Conservation (phyloP, 768 basidiomycete genomes). For the Galerina marginata region DNA sequence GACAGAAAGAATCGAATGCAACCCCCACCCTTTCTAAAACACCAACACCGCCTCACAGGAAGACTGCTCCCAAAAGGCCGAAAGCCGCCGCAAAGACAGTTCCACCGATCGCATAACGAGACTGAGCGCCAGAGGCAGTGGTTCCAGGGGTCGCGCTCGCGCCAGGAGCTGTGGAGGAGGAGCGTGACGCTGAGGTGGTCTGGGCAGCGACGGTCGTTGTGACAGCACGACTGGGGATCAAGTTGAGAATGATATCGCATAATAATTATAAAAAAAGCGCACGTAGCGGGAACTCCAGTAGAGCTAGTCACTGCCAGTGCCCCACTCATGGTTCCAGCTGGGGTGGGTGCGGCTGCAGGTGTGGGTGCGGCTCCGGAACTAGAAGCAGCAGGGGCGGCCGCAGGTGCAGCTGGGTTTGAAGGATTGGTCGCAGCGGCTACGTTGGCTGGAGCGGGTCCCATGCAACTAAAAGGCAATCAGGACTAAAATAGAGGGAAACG, state of each 20-base stretch:
- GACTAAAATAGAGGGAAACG: background rate
- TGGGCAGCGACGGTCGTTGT: no score
- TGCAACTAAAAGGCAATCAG: constrained; percentile 11
- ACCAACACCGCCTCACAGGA: constrained; percentile 17
- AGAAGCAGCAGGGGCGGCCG: background rate
- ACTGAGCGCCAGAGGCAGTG: constrained; percentile 20
- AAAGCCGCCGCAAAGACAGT: constrained; percentile 24
- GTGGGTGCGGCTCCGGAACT: constrained; percentile 6
- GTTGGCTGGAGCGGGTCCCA: constrained; percentile 3
- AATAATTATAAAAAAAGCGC: no score
- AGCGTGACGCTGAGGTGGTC: constrained; percentile 4
- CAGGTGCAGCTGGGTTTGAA: background rate
- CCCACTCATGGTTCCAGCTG: background rate
- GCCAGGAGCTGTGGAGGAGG: constrained; percentile 9
- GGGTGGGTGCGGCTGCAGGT: constrained; percentile 13
- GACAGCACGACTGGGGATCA: no score
- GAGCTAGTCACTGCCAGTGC: no score
- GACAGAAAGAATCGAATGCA: no score
- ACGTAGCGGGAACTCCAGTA: no score
- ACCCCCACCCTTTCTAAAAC: no score
- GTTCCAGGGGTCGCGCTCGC: constrained; percentile 16
- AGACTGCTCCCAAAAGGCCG: constrained; percentile 27
- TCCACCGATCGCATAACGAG: constrained; percentile 15
- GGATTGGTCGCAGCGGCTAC: background rate
- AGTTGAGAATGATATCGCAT: no score